Evolutionary conservation across 805 yeast genomes (phyloP).

Genomic region (Nakazawaea peltata): DNA sequence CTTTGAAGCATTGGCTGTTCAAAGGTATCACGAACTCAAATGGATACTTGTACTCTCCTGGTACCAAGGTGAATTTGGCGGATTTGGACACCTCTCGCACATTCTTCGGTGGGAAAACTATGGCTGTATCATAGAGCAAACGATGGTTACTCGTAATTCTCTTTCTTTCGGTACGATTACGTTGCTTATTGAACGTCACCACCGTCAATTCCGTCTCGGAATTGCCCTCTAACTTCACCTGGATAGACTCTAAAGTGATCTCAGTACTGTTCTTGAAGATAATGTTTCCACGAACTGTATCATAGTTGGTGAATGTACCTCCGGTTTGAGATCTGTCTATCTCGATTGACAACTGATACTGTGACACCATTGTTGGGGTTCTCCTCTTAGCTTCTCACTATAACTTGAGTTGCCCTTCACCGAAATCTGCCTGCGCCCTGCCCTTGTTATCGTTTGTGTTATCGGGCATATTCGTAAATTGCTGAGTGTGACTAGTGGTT

Average conservation of each 20-base stretch:
- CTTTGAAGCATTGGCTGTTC: slow-evolving; percentile 26
- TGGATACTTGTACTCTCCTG: slow-evolving; percentile 43
- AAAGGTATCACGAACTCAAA: slow-evolving; percentile 39
- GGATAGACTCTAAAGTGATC: slow-evolving; percentile 35
- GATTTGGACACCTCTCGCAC: slow-evolving; percentile 33
- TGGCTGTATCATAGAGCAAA: slow-evolving; percentile 37
- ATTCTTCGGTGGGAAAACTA: slow-evolving; percentile 46
- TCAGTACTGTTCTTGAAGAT: slow-evolving; percentile 29
- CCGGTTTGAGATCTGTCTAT: slow-evolving; percentile 19
- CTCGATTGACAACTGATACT: slow-evolving; percentile 10
- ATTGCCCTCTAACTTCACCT: slow-evolving; percentile 45
- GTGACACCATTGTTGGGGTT: slow-evolving; percentile 2
- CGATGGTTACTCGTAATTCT: slow-evolving; percentile 29
- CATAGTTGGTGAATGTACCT: slow-evolving; percentile 41
- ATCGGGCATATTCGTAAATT: too few species aligned
- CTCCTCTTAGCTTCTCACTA: neutral
- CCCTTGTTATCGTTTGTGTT: too few species aligned
- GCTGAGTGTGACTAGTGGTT: too few species aligned
- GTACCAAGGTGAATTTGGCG: slow-evolving; percentile 37
- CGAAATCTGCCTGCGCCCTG: neutral
- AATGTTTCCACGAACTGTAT: slow-evolving; percentile 33
- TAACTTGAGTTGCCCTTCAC: neutral
- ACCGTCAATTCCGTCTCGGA: slow-evolving; percentile 29
- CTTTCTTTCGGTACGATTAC: slow-evolving; percentile 10
- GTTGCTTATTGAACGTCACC: slow-evolving; percentile 13